Evolutionary conservation across 352 stramenopile species (phyloP).

Genomic region (Globisporangium apiculatum): DNA sequence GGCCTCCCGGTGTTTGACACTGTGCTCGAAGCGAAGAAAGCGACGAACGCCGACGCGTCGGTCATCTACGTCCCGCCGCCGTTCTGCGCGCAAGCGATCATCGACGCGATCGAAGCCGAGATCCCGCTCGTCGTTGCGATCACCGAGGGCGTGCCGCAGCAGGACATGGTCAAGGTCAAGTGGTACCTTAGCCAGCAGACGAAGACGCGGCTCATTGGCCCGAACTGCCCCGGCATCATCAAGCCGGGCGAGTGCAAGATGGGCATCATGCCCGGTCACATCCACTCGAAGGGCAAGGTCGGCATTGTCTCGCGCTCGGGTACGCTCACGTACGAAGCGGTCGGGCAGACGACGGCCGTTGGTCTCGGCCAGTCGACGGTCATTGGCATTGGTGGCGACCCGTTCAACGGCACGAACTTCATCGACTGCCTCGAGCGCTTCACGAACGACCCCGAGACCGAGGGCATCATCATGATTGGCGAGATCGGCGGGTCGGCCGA

Average conservation of each 20-base stretch:
- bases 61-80: conserved; percentile 99
- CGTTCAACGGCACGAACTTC: conserved; percentile 99
- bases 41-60: conserved; percentile 91
- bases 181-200: conserved; percentile 91
- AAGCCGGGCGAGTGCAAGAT: conserved; percentile 99
- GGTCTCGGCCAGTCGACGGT: conserved; percentile 98
- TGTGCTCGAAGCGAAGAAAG: conserved; percentile 87
- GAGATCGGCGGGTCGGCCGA: conserved; percentile 98
- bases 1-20: conserved; percentile 99
- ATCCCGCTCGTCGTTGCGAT: conserved; percentile 97
- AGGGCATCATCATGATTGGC: conserved; percentile 99
- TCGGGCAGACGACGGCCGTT: conserved; percentile 95
- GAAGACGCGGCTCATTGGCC: conserved; percentile 96
- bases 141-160: conserved; percentile 98
- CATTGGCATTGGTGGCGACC: conserved; percentile 99
- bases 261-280: conserved; percentile 99
- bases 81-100: conserved; percentile 96
- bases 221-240: conserved; percentile 99
- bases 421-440: conserved; percentile 99
- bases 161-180: conserved; percentile 99
- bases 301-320: conserved; percentile 98
- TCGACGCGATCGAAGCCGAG: conserved; percentile 97
- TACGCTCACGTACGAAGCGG: conserved; percentile 99
- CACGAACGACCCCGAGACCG: conserved; percentile 98
- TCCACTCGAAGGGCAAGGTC: conserved; percentile 97